phyloP scores from a whole-genome alignment of 208 protist genomes.

The Crithidia sp. region DNA sequence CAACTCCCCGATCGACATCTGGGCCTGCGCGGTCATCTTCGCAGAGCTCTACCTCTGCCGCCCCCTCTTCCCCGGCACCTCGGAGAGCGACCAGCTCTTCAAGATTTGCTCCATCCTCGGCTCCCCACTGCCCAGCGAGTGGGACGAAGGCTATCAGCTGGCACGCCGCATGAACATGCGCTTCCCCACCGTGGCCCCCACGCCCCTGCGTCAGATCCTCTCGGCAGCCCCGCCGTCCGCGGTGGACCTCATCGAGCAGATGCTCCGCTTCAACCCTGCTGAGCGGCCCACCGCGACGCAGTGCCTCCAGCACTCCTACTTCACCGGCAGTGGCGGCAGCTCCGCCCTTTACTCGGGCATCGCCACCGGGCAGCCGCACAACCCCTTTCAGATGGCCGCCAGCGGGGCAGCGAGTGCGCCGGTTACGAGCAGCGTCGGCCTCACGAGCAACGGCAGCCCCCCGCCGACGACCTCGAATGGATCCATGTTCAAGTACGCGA shows the following conservation, averaged over 20 bases:
- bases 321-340: constrained; percentile 78
- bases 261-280: constrained; percentile 95
- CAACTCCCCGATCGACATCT: constrained; percentile 97
- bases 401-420: constrained; percentile 22
- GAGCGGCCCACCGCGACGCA: constrained; percentile 95
- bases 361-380: constrained; percentile 88
- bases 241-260: constrained; percentile 95
- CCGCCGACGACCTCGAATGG: constrained; percentile 39
- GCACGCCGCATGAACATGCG: constrained; percentile 92
- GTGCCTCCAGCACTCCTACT: constrained; percentile 96
- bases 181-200: constrained; percentile 92
- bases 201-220: constrained; percentile 91
- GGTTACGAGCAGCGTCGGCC: constrained; percentile 36
- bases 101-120: constrained; percentile 97
- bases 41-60: constrained; percentile 95
- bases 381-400: constrained; percentile 83
- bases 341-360: constrained; percentile 83
- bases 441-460: constrained; percentile 55
- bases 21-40: constrained; percentile 96
- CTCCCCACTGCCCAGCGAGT: constrained; percentile 71
- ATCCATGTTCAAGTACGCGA: constrained; percentile 63
- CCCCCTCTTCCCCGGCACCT: constrained; percentile 96
- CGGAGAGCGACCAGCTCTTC: constrained; percentile 96
- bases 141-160: constrained; percentile 94
- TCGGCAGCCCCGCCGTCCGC: constrained; percentile 91